Conservation (phyloP, 805 yeast genomes). For the Vanderwaltozyma yarrowii region DNA sequence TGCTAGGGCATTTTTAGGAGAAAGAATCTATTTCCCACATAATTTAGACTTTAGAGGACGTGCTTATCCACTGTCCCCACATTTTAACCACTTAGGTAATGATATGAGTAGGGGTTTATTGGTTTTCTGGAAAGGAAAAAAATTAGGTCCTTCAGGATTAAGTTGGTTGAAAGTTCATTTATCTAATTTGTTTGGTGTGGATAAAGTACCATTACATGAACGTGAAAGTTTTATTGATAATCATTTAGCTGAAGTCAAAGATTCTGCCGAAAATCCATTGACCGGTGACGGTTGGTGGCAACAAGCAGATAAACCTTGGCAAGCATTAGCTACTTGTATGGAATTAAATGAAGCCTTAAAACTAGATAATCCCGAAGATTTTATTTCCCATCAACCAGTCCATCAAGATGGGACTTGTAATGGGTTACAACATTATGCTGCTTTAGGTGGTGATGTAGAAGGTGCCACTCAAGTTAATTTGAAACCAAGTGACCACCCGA, state of each 20-base stretch:
- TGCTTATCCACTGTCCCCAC: conserved; percentile 74
- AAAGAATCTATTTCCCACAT: conserved; percentile 68
- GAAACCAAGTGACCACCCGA: conserved; percentile 61
- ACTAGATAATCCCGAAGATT: conserved; percentile 54
- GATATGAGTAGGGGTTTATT: conserved; percentile 66
- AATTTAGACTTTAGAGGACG: conserved; percentile 77
- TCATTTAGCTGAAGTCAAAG: conserved; percentile 42
- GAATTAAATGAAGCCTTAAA: conserved; percentile 55
- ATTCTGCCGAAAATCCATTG: conserved; percentile 55
- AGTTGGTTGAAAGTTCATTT: conserved; percentile 69
- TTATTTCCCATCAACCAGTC: conserved; percentile 61
- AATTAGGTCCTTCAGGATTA: conserved; percentile 53
- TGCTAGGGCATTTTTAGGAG: conserved; percentile 86
- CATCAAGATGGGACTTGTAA: conserved; percentile 86
- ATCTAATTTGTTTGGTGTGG: conserved; percentile 65
- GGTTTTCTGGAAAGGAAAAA: conserved; percentile 68
- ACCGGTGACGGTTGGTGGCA: conserved; percentile 55
- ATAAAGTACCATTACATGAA: conserved; percentile 57
- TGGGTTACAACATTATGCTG: conserved; percentile 81
- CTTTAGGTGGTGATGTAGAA: conserved; percentile 73
- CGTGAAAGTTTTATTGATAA: conserved; percentile 51
- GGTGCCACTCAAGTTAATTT: conserved; percentile 77
- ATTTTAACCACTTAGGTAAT: conserved; percentile 71
- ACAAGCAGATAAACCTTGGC: conserved; percentile 77
- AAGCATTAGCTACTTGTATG: conserved; percentile 58